phyloP scores from a whole-genome alignment of 495 filamentous ascomycete genomes.

The Podospora appendiculata region DNA sequence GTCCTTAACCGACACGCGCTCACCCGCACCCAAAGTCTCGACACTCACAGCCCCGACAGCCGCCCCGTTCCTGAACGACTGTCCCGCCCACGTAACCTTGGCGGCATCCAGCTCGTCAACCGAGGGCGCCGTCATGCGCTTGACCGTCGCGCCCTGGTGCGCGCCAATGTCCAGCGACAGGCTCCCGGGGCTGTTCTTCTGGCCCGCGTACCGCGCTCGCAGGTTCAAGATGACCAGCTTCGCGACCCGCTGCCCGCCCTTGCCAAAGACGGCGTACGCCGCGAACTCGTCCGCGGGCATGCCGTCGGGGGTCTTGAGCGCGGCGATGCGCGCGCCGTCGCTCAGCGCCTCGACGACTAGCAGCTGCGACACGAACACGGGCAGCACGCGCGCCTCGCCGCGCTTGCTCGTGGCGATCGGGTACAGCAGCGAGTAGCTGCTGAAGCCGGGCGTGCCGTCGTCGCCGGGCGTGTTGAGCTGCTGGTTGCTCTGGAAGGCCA shows the following conservation, averaged over 20 bases:
- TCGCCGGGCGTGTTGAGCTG: conserved; percentile 17
- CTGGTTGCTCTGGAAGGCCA: conserved; percentile 14
- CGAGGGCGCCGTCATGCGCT: conserved; percentile 14
- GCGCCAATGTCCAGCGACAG: conserved; percentile 7
- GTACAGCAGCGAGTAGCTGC: conserved; percentile 11
- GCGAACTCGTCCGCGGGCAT: conserved; percentile 4
- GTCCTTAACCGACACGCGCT: conserved; percentile 5
- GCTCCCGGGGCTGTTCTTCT: neutral
- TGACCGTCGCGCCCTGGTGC: conserved; percentile 8
- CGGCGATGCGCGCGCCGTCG: conserved; percentile 7
- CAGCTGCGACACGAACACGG: conserved; percentile 15
- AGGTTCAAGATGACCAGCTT: conserved; percentile 14
- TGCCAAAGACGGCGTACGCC: conserved; percentile 7
- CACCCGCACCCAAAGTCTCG: conserved; percentile 2
- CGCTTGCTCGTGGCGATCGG: conserved; percentile 11
- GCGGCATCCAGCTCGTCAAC: conserved; percentile 15
- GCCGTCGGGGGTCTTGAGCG: conserved; percentile 6
- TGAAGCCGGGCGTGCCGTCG: conserved; percentile 15
- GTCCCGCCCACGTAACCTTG: conserved; percentile 15
- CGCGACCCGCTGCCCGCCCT: neutral
- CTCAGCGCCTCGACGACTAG: conserved; percentile 9
- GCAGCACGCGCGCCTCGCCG: conserved; percentile 11
- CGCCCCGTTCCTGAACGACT: conserved; percentile 13
- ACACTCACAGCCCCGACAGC: conserved; percentile 7
- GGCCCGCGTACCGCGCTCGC: conserved; percentile 9